phyloP scores from a whole-genome alignment of 2,329 filamentous ascomycete genomes.

The Pseudopyrenochaeta lycopersici region DNA sequence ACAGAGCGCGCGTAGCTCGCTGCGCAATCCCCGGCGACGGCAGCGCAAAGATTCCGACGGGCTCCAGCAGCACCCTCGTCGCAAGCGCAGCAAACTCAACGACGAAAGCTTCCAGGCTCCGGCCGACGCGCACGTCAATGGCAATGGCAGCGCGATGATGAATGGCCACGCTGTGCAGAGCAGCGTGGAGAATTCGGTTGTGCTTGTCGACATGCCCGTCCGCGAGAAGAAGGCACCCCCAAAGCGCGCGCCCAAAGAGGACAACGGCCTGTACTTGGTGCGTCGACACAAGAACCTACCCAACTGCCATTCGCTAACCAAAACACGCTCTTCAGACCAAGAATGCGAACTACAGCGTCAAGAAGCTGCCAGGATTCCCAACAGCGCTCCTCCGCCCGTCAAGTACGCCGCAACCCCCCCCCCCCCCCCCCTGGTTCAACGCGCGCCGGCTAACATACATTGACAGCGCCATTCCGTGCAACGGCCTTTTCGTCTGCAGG shows the following conservation, averaged over 20 bases:
- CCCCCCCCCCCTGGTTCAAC: constrained; percentile 16
- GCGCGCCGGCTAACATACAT: constrained; percentile 24
- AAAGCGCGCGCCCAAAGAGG: constrained; percentile 70
- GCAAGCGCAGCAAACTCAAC: constrained; percentile 59
- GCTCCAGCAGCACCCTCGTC: constrained; percentile 51
- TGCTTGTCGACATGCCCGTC: constrained; percentile 50
- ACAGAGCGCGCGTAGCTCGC: constrained; percentile 48
- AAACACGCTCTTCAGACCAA: constrained; percentile 67
- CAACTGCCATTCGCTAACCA: constrained; percentile 10
- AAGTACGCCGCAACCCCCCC: constrained; percentile 60
- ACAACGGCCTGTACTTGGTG: constrained; percentile 73
- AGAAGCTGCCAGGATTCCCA: constrained; percentile 83
- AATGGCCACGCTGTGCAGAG: constrained; percentile 44
- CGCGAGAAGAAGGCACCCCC: constrained; percentile 49
- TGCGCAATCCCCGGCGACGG: constrained; percentile 57
- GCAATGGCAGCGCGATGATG: constrained; percentile 41
- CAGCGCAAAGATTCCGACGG: constrained; percentile 57
- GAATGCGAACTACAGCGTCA: constrained; percentile 85
- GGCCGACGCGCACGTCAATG: constrained; percentile 36
- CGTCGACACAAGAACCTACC: constrained; percentile 30
- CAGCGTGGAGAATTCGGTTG: constrained; percentile 38
- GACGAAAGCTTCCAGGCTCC: constrained; percentile 50
- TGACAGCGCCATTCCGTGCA: constrained; percentile 46
- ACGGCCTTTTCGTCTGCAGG: constrained; percentile 66
- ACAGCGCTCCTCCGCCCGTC: constrained; percentile 75